Evolutionary conservation across 2,329 filamentous ascomycete genomes (phyloP).

Genomic region (Colletotrichum australisinense): DNA sequence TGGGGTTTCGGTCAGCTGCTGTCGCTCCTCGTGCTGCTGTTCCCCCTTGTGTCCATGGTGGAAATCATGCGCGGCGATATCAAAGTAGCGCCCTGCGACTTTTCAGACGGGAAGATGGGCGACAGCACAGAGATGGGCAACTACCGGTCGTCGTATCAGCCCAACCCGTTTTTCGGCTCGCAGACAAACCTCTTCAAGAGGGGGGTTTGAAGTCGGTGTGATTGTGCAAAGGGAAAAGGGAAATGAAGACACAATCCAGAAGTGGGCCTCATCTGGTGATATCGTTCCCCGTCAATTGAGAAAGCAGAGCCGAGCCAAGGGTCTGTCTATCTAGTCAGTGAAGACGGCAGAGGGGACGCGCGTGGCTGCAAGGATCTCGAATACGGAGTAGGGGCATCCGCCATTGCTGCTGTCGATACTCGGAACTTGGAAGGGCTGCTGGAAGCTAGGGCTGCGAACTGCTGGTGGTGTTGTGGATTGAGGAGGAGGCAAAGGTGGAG

Average conservation of each 20-base stretch:
- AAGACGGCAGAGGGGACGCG: neutral
- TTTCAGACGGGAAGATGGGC: neutral
- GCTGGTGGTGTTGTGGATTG: neutral
- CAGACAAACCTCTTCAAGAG: conserved; percentile 49
- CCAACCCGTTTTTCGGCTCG: conserved; percentile 57
- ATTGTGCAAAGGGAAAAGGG: neutral
- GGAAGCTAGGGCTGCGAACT: no score
- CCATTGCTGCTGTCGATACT: neutral
- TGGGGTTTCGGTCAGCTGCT: conserved; percentile 75
- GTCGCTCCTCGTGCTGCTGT: conserved; percentile 67
- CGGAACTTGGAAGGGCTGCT: no score
- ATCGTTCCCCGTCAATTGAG: neutral
- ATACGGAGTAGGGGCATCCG: neutral
- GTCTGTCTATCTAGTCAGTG: neutral
- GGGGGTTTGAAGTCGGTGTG: neutral
- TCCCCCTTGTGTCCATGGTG: conserved; percentile 69
- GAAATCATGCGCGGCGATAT: conserved; percentile 68
- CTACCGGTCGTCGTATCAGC: conserved; percentile 49
- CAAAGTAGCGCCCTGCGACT: conserved; percentile 42
- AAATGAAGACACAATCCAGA: neutral
- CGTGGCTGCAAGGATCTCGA: neutral
- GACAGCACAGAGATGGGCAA: conserved; percentile 19
- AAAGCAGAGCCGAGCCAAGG: neutral
- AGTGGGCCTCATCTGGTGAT: neutral
- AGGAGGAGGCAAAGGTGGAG: neutral